A percentile compares a stretch with the other conserved stretches of the same genome.
phyloP scores from a whole-genome alignment of 78 protist species.

The Dictyostelium capitatum region DNA sequence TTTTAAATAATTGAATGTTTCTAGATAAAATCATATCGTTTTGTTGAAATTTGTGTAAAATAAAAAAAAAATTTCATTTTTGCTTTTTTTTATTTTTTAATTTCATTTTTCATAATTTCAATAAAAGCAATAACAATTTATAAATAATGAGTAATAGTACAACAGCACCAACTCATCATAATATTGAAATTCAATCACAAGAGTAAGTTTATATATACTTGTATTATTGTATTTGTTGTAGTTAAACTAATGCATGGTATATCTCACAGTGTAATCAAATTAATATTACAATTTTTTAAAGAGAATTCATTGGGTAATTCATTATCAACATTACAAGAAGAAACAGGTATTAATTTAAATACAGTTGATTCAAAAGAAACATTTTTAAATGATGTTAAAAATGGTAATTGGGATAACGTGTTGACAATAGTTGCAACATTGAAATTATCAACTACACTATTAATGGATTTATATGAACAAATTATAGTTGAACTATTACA shows the following conservation, averaged over 20 bases:
- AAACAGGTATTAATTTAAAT: conserved; percentile 82
- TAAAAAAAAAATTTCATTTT: no score
- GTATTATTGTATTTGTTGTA: no score
- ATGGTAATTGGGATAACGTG: conserved; percentile 93
- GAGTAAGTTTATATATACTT: background rate
- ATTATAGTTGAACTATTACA: conserved; percentile 42
- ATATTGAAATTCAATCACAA: conserved; percentile 47
- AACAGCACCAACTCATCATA: background rate
- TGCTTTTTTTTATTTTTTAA: no score
- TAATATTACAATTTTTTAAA: conserved; percentile 60
- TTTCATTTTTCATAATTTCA: no score
- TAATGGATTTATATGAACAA: conserved; percentile 90
- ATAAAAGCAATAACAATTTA: no score
- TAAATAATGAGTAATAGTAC: background rate
- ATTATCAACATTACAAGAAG: conserved; percentile 44
- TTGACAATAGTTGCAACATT: conserved; percentile 59
- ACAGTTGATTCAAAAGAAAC: conserved; percentile 80
- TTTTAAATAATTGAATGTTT: no score
- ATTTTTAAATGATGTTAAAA: conserved; percentile 68
- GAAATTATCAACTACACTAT: conserved; percentile 38
- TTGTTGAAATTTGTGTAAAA: no score
- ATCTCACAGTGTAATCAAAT: conserved; percentile 31
- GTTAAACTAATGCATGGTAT: background rate
- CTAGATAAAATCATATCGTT: no score
- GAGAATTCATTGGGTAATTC: conserved; percentile 51